phyloP scores from a whole-genome alignment of 2,329 filamentous ascomycete species.

The Peltaster fructicola region DNA sequence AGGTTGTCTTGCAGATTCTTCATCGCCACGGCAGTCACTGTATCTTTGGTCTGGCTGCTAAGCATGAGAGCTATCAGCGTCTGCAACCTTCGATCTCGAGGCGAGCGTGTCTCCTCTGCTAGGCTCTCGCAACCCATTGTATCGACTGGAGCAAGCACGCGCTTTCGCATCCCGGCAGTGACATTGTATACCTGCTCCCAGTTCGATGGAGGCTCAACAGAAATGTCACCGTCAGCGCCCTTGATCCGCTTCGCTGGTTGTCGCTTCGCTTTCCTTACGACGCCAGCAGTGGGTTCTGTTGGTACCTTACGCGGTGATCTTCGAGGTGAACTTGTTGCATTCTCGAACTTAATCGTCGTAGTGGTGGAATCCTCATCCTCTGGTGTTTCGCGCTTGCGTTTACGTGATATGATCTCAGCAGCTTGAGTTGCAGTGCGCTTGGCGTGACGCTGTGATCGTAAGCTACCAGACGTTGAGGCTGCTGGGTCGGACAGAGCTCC shows the following conservation, averaged over 20 bases:
- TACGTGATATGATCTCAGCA: conserved; percentile 6
- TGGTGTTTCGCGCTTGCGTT: conserved; percentile 11
- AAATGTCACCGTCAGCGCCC: conserved; percentile 13
- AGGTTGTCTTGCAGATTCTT: conserved; percentile 58
- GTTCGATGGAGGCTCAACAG: conserved; percentile 43
- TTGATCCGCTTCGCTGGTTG: conserved; percentile 19
- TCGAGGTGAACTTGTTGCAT: conserved; percentile 6
- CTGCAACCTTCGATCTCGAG: conserved; percentile 56
- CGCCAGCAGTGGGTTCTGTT: conserved; percentile 6
- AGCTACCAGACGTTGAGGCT: too few relatives aligned
- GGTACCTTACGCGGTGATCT: conserved; percentile 14
- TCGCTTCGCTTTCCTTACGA: conserved; percentile 6
- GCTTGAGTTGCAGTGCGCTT: too few relatives aligned
- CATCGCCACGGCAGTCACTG: conserved; percentile 74
- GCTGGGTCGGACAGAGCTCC: too few relatives aligned
- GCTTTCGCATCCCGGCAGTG: conserved; percentile 61
- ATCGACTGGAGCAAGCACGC: conserved; percentile 66
- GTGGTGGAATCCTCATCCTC: too few relatives aligned
- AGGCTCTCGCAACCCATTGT: conserved; percentile 90
- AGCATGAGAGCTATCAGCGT: conserved; percentile 81
- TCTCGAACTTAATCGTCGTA: conserved; percentile 5
- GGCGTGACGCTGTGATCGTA: too few relatives aligned
- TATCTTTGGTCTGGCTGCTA: conserved; percentile 84
- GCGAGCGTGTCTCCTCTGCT: conserved; percentile 34
- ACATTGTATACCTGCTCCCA: conserved; percentile 71